Evolutionary conservation across 208 protist genomes (phyloP).

Genomic region (Trypanosoma caninum): DNA sequence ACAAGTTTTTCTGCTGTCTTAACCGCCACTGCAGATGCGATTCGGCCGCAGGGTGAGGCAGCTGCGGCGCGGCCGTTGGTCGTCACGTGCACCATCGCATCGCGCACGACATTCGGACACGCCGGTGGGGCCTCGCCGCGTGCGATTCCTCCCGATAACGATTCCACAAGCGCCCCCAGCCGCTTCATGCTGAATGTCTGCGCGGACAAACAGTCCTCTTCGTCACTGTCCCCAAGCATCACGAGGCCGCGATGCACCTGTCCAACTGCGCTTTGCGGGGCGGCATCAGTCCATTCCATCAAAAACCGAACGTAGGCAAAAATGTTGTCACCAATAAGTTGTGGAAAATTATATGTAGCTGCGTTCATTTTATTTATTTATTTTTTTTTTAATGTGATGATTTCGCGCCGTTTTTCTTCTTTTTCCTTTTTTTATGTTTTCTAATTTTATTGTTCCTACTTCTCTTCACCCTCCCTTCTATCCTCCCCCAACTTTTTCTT

Average conservation of each 20-base stretch:
- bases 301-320: conserved; percentile 18
- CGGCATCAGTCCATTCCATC: conserved; percentile 16
- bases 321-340: background rate
- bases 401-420: background rate
- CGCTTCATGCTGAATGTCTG: conserved; percentile 6
- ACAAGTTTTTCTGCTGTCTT: conserved; percentile 11
- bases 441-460: no score
- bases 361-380: conserved; percentile 8
- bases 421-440: background rate
- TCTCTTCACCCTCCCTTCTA: no score
- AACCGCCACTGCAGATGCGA: background rate
- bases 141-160: background rate
- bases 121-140: background rate
- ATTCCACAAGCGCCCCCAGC: conserved; percentile 6
- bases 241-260: conserved; percentile 7
- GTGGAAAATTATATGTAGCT: background rate
- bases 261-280: conserved; percentile 1
- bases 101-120: background rate
- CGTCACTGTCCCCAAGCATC: background rate
- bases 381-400: conserved; percentile 3
- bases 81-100: conserved; percentile 14
- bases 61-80: background rate
- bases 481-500: no score
- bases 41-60: background rate
- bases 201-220: background rate